Evolutionary conservation across 1,284 basidiomycete genomes (phyloP).

Genomic region (Fomitopsis palustris): DNA sequence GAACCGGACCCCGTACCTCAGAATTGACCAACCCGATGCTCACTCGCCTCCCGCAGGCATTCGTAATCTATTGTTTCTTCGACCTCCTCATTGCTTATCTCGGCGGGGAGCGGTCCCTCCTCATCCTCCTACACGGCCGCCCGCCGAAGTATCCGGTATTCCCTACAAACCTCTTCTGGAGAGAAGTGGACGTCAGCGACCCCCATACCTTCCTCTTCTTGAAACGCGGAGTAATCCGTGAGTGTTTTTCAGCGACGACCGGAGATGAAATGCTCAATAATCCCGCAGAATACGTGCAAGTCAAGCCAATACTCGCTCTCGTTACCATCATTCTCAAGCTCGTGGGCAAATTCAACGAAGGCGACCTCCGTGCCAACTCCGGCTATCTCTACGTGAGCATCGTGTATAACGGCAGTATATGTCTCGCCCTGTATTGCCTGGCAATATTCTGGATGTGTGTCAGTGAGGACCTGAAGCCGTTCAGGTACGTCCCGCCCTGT

Average conservation of each 20-base stretch:
- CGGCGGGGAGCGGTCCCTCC: slow-evolving; percentile 89
- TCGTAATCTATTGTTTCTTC: slow-evolving; percentile 95
- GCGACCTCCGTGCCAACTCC: slow-evolving; percentile 77
- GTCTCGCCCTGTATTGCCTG: slow-evolving; percentile 79
- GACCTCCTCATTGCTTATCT: slow-evolving; percentile 82
- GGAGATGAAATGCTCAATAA: not conserved
- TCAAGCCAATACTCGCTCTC: slow-evolving; percentile 89
- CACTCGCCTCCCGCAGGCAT: slow-evolving; percentile 56
- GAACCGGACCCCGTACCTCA: too few species aligned
- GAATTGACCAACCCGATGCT: not conserved
- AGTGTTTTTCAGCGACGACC: slow-evolving; percentile 29
- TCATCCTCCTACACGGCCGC: slow-evolving; percentile 89
- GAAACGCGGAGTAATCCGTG: slow-evolving; percentile 93
- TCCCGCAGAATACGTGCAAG: slow-evolving; percentile 87
- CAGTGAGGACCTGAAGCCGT: slow-evolving; percentile 81
- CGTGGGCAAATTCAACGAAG: slow-evolving; percentile 87
- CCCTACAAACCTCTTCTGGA: slow-evolving; percentile 75
- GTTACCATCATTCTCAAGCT: slow-evolving; percentile 87
- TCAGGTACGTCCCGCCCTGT: slow-evolving; percentile 54
- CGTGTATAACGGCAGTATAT: slow-evolving; percentile 75
- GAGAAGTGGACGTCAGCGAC: slow-evolving; percentile 86
- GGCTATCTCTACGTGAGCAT: slow-evolving; percentile 93
- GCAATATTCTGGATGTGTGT: slow-evolving; percentile 96
- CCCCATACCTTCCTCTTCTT: slow-evolving; percentile 93
- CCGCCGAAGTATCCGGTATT: slow-evolving; percentile 86